Base-by-base conservation (phyloP, 2,329 filamentous ascomycete genomes). In the Alternaria tenuissima region DNA sequence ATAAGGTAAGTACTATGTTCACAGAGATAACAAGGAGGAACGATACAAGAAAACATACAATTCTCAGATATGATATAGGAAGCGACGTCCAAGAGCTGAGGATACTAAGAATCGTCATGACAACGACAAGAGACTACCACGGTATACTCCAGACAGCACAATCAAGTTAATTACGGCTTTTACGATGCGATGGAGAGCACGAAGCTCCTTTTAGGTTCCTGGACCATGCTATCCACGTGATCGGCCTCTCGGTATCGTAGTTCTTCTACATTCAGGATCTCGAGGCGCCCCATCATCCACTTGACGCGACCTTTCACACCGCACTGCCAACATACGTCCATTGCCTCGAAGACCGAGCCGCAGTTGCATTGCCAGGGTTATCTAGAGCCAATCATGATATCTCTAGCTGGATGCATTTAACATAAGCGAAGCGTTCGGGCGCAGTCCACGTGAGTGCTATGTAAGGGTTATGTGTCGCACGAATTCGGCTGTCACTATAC, bases 381-480 rank as follows among this genome's bases (percentile, higher is more conserved):
- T 34, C n/a, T 11, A 7, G 49, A 54, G 36, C 34, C 55, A 32
- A 28, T 41, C 42, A 8, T 5, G 16, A 8, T 22, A 26, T 39
- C 18, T 32, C 44, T 11, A 36, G 30, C 44, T 28, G 24, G 24
- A 30, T 12, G 39, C 20, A 14, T 26, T 44, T 36, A 20, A 43
- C 46, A 34, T 55, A 58, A 58, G 49, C 55, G 42, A 55, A 49
- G 49, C 49, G 55, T 58, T 55, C 24, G 24, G 42, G 55, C 55
- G 42, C 42, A 58, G 55, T 52, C 55, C 55, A 54, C 55, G 51
- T 55, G 55, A 47, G 49, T 26, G 26, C 20, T 47, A 54, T 54
- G 34, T 52, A 58, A 58, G 49, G 49, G 34, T 46, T 22, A 20
- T 54, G 14, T 24, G 42, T 58, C 34, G 51, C 26, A 58, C 55